Evolutionary conservation across 2,329 filamentous ascomycete species (phyloP), one percentile per base, ranked within the genome.

Genomic region (Aphanocladium album): DNA sequence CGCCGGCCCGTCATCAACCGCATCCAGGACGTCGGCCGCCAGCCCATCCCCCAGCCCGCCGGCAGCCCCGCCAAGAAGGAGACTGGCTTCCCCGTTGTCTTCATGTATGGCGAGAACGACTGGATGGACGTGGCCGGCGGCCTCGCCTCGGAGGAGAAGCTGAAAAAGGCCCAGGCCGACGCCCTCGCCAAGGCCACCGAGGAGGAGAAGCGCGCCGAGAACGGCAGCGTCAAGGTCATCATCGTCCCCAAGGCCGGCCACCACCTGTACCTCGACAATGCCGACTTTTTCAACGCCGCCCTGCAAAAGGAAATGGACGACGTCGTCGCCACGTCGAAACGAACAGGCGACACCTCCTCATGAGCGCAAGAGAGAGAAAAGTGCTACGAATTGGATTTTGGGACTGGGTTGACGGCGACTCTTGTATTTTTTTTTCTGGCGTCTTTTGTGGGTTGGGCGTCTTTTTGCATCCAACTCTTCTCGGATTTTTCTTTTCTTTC

Each of bases 51-150:
- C 53, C 68, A 68, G 3, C 61, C 70, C 6, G 65, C 70, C 8
- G 67, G 67, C 25, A 64, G 62, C 8, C 62, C 65, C 11, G 61
- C 66, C 17, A 60, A 68, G 45, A 74, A 71, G 60, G 83, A 86
- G 67, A 89, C 82, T 0, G 92, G 93, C 1, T 80, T 92, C 54
- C 93, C 95, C 0, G 80, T 98, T 35, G 83, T 98, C 9, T 84
- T 99, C 71, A 93, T 98, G 89, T 99, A 99, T 71, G 95, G 95
- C 64, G 93, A 98, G 68, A 88, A 95, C 70, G 95, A 99, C 78
- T 99, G 95, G 95, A 99, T 99, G 95, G 95, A 99, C 66, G 87
- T 95, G 9, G 86, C 86, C 0, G 95, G 93, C 30, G 95, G 95
- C 0, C 85, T 87, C 51, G 91, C 89, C 0, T 87, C 93, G 0